Evolutionary conservation across 495 filamentous ascomycete species (phyloP).

Genomic region (Aspergillus heteromorphus): DNA sequence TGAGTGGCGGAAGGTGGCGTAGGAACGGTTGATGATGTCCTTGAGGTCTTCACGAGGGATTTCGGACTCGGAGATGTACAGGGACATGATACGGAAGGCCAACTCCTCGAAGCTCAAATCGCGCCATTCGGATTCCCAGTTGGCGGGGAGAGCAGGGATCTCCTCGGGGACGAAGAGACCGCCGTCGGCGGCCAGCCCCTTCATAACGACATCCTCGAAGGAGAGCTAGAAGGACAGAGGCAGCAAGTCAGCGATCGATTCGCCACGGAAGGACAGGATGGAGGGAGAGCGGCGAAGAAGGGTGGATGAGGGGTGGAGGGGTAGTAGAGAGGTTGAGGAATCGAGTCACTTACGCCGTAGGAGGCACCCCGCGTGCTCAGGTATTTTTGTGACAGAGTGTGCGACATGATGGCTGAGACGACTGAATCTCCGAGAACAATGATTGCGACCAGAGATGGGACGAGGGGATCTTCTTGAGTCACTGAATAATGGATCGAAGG

Average conservation of each 20-base stretch:
- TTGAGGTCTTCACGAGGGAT: slow-evolving; percentile 77
- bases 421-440: neutral
- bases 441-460: neutral
- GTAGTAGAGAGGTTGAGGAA: slow-evolving; percentile 5
- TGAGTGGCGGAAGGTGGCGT: slow-evolving; percentile 75
- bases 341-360: slow-evolving; percentile 55
- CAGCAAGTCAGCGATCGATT: slow-evolving; percentile 7
- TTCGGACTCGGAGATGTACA: slow-evolving; percentile 78
- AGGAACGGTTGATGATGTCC: slow-evolving; percentile 71
- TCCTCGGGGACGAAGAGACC: slow-evolving; percentile 88
- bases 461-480: neutral
- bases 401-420: slow-evolving; percentile 11
- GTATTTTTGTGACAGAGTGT: slow-evolving; percentile 61
- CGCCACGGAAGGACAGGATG: no score
- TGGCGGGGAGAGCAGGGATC: slow-evolving; percentile 45
- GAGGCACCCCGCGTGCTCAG: slow-evolving; percentile 76
- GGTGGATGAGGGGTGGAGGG: neutral
- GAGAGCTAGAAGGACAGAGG: slow-evolving; percentile 53
- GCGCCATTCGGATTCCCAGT: slow-evolving; percentile 54
- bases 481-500: neutral
- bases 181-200: slow-evolving; percentile 82
- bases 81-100: slow-evolving; percentile 62
- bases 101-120: slow-evolving; percentile 74
- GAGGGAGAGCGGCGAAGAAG: no score
- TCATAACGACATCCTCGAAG: slow-evolving; percentile 86